Evolutionary conservation across 192 early-diverging fungal species (phyloP), one percentile per base, ranked within the genome.

Genomic region (Backusella parvicylindrica): DNA sequence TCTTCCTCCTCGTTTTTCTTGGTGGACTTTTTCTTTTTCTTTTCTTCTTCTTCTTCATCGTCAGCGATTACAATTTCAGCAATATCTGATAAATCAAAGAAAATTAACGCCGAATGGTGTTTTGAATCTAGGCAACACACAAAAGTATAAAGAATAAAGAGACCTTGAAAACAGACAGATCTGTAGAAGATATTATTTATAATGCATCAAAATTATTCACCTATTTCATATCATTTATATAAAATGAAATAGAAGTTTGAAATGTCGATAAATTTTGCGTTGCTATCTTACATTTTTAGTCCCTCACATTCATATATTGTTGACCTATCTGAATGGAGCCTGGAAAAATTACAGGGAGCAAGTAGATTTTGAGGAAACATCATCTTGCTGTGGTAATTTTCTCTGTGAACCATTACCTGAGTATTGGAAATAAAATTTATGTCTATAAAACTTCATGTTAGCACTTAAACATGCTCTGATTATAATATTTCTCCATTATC

Each of bases 41-140:
- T 6, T 36, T 16, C 49, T 18, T 53, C 1, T 23, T 23, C n/a
- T 53, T 26, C 53, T 75, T 93, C 92, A 70, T 87, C 87, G 23
- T 88, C 85, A 30, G 85, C 75, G 32, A 93, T 89, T n/a, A 90
- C 91, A 70, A 90, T 91, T 23, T 79, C 82, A 36, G 82, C 78
- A 71, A n/a, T n/a, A n/a, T n/a, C 88, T 90, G 23, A 85, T 78
- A 56, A n/a, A n/a, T n/a, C n/a, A n/a, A n/a, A n/a, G n/a, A n/a
- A n/a, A n/a, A n/a, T n/a, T n/a, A n/a, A n/a, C n/a, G n/a, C n/a
- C n/a, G n/a, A n/a, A n/a, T n/a, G n/a, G n/a, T n/a, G n/a, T n/a
- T n/a, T n/a, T n/a, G n/a, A n/a, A n/a, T n/a, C n/a, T n/a, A n/a
- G n/a, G n/a, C n/a, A n/a, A n/a, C n/a, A n/a, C n/a, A n/a, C n/a